Evolutionary conservation across 2,329 filamentous ascomycete genomes (phyloP), one percentile per base, ranked within the genome.

Genomic region (Pseudopithomyces maydicus): DNA sequence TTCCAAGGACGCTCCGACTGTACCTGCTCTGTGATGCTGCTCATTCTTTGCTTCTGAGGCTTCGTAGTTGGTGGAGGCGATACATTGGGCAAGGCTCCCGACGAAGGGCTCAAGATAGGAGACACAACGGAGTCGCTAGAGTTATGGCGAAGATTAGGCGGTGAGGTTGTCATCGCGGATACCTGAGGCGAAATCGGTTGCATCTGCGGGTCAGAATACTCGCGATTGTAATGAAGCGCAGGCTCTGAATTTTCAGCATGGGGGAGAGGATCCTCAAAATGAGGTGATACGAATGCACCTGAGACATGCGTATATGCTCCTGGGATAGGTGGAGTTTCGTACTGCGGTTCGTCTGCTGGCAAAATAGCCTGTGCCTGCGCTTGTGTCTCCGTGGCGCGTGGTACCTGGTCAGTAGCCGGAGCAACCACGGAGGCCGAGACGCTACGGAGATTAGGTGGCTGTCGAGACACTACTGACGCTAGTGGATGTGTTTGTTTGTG

Each of bases 281-380:
- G 50, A 22, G 71, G 67, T 35, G 71, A 70, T 15, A 68, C 57
- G 33, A 69, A 74, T 4, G 69, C 68, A 20, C 72, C 69, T 42
- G 64, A 66, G 6, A 74, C 73, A 47, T 67, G 72, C 29, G 49
- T 69, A 43, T 76, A 76, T 11, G 73, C 72, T 19, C 69, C 70
- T 32, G 73, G 73, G 47, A 76, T 74, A 15, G 68, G 68, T 47
- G 72, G 72, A 3, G 72, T 73, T 17, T 76, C 72, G 44, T 76
- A 75, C 32, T 59, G 68, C 6, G 73, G 72, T 38, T 75, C 73
- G 19, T 48, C 26, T 23, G 54, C 23, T 26, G 67, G 62, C 22
- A 65, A 63, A 45, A 61, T 66, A 1, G 64, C 58, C 29, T 62
- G 64, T 36, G 67, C 65, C 49, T 70, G 67, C 14, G 61, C 53